Percentiles rank a stretch among this genome's conserved stretches.
Evolutionary conservation across 2,329 filamentous ascomycete genomes (phyloP).

Genomic region (Calonectria pauciramosa): DNA sequence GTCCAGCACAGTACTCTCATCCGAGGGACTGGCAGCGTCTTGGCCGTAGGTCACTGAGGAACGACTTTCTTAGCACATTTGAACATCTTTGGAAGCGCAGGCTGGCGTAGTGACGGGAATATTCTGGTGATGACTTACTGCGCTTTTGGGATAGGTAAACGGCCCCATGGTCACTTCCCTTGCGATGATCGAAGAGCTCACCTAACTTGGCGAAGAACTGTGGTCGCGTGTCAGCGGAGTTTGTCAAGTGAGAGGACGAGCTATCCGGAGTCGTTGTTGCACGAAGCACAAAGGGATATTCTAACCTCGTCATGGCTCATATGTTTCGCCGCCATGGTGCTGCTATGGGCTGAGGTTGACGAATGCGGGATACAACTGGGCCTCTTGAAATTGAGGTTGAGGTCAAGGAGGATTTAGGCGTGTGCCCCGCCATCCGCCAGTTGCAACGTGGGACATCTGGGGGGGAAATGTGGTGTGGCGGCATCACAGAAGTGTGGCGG

Average conservation of each 20-base stretch:
- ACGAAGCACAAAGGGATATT: neutral
- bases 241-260: neutral
- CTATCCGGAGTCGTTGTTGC: neutral
- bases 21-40: conserved; percentile 57
- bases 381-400: conserved; percentile 30
- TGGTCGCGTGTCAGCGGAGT: conserved; percentile 25
- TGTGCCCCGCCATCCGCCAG: conserved; percentile 43
- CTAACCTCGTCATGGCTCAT: conserved; percentile 47
- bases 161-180: conserved; percentile 79
- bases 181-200: conserved; percentile 76
- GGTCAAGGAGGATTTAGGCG: conserved; percentile 27
- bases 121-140: conserved; percentile 60
- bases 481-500: conserved; percentile 20
- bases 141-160: conserved; percentile 84
- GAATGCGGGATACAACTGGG: conserved; percentile 18
- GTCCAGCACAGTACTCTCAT: conserved; percentile 70
- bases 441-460: neutral
- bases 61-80: conserved; percentile 23
- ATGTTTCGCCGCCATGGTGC: conserved; percentile 39
- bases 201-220: conserved; percentile 82
- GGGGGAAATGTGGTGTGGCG: conserved; percentile 25
- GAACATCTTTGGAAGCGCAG: neutral
- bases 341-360: conserved; percentile 18
- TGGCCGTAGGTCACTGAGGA: conserved; percentile 59
- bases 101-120: neutral